Conservation (phyloP, 192 early-diverging fungal genomes). For the Backusella psychrophila region DNA sequence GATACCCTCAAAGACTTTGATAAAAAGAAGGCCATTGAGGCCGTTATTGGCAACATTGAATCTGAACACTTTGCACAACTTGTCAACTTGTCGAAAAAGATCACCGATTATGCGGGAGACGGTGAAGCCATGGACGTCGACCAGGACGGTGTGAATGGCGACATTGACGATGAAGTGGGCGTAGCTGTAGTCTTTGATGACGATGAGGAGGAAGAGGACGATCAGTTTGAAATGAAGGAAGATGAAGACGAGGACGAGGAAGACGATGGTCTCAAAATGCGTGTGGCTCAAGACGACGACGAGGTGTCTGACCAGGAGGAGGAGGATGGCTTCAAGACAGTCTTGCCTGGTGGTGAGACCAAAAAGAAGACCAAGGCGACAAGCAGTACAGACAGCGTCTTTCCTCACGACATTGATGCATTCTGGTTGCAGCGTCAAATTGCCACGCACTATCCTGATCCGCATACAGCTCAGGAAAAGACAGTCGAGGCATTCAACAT, state of each 20-base stretch:
- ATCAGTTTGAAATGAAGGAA: slow-evolving; percentile 54
- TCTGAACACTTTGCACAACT: slow-evolving; percentile 86
- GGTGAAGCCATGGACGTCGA: slow-evolving; percentile 55
- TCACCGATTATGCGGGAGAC: slow-evolving; percentile 84
- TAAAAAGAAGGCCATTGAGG: slow-evolving; percentile 82
- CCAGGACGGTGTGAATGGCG: slow-evolving; percentile 50
- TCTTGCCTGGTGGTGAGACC: slow-evolving; percentile 32
- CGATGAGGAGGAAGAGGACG: slow-evolving; percentile 78
- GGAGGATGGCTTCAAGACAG: slow-evolving; percentile 54
- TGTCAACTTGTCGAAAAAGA: slow-evolving; percentile 89
- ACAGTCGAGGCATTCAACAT: slow-evolving; percentile 72
- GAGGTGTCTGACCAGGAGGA: slow-evolving; percentile 49
- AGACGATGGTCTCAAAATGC: slow-evolving; percentile 38
- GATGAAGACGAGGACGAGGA: slow-evolving; percentile 61
- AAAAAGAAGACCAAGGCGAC: slow-evolving; percentile 32
- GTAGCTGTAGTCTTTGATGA: slow-evolving; percentile 97
- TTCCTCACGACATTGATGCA: slow-evolving; percentile 88
- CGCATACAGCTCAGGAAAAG: slow-evolving; percentile 87
- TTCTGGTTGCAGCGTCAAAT: slow-evolving; percentile 96
- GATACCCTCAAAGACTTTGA: slow-evolving; percentile 86
- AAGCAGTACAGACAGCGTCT: slow-evolving; percentile 34
- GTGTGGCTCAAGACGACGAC: slow-evolving; percentile 44
- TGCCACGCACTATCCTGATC: slow-evolving; percentile 79
- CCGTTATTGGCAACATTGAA: slow-evolving; percentile 64
- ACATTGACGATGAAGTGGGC: slow-evolving; percentile 83